Conservation (phyloP, 2,329 filamentous ascomycete species). For the Aspergillus novofumigatus region DNA sequence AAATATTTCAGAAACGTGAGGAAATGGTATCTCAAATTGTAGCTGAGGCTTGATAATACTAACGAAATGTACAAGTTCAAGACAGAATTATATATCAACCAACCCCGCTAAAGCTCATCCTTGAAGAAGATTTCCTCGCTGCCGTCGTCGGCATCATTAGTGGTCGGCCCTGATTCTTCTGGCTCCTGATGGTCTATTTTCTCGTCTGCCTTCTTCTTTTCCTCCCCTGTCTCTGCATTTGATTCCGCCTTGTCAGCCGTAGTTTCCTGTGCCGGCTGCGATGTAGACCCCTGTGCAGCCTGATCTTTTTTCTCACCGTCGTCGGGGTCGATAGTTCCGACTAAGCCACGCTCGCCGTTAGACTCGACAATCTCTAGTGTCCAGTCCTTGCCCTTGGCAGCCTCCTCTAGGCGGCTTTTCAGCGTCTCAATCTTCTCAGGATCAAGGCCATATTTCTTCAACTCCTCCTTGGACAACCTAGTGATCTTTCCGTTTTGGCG, state of each 20-base stretch:
- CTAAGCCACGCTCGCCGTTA: slow-evolving; percentile 61
- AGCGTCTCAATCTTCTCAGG: slow-evolving; percentile 66
- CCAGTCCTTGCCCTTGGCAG: slow-evolving; percentile 71
- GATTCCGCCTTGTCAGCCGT: neutral
- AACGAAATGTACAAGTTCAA: neutral
- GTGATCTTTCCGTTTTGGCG: slow-evolving; percentile 60
- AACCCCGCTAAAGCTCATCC: slow-evolving; percentile 27
- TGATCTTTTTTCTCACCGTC: slow-evolving; percentile 45
- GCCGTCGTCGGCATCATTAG: slow-evolving; percentile 20
- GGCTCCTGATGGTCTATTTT: slow-evolving; percentile 3
- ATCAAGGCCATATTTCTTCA: slow-evolving; percentile 64
- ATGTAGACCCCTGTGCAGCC: slow-evolving; percentile 3
- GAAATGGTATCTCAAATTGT: neutral
- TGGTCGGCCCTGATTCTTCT: slow-evolving; percentile 1
- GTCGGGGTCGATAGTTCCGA: slow-evolving; percentile 63
- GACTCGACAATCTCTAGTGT: slow-evolving; percentile 74
- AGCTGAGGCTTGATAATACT: neutral
- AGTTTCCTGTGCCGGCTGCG: slow-evolving; percentile 6
- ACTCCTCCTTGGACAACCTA: slow-evolving; percentile 60
- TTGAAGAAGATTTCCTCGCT: slow-evolving; percentile 40
- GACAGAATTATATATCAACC: neutral
- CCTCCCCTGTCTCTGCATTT: slow-evolving; percentile 11
- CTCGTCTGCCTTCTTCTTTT: slow-evolving; percentile 5
- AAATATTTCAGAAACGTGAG: neutral
- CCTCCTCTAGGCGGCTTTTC: slow-evolving; percentile 61